phyloP scores from a whole-genome alignment of 192 early-diverging fungal species.

The Podila clonocystis region DNA sequence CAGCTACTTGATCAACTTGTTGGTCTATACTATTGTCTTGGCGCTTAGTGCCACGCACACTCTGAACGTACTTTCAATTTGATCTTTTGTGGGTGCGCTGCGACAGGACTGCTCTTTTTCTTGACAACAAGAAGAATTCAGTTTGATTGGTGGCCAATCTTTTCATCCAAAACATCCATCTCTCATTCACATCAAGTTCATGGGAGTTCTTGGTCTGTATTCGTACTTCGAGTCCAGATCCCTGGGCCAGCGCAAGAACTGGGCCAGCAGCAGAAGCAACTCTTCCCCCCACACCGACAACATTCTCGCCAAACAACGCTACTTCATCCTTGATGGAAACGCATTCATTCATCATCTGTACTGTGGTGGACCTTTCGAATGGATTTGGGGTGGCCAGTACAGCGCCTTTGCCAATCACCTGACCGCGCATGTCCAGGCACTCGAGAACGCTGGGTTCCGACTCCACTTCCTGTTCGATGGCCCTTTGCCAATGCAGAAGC shows the following conservation, averaged over 20 bases:
- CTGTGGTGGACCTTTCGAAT: slow-evolving; percentile 49
- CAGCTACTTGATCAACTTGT: too few relatives aligned
- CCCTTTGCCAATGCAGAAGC: slow-evolving; percentile 53
- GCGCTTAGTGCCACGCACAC: too few relatives aligned
- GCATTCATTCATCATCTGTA: slow-evolving; percentile 62
- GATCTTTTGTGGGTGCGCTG: too few relatives aligned
- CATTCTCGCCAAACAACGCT: slow-evolving; percentile 8
- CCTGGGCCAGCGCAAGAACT: slow-evolving; percentile 37
- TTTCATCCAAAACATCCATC: background rate
- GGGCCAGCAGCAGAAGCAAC: slow-evolving; percentile 1
- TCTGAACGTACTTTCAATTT: too few relatives aligned
- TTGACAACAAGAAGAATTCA: background rate
- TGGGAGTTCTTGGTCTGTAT: slow-evolving; percentile 49
- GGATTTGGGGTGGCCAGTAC: slow-evolving; percentile 64
- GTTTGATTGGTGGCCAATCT: background rate
- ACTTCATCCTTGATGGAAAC: slow-evolving; percentile 62
- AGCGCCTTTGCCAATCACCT: slow-evolving; percentile 42
- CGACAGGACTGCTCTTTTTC: background rate
- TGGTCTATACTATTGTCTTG: too few relatives aligned
- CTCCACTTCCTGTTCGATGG: slow-evolving; percentile 61
- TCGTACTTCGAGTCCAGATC: slow-evolving; percentile 45
- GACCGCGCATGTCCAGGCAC: slow-evolving; percentile 24
- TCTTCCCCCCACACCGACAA: background rate
- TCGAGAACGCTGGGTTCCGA: slow-evolving; percentile 38
- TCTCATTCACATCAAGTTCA: slow-evolving; percentile 1